Evolutionary conservation across 2,329 filamentous ascomycete genomes (phyloP), one percentile per base, ranked within the genome.

Genomic region (Arachnomyces sp.): DNA sequence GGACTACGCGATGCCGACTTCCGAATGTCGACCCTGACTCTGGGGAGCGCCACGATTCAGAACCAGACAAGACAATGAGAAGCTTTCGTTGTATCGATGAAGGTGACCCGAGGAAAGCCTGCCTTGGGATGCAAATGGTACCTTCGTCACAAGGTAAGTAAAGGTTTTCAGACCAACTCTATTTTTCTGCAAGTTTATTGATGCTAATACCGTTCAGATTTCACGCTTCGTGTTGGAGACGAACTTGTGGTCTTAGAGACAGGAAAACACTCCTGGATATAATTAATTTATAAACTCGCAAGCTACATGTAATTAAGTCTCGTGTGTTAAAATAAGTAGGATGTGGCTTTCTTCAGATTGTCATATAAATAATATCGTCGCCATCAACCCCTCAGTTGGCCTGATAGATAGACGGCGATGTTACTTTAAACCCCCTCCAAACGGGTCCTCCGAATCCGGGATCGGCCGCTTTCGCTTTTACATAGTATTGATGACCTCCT

Each of bases 11-110:
- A 34, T 79, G 76, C 54, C 68, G 67, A 34, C 52, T 81, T 12
- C 74, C 75, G 0, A 79, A 79, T 50, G 73, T 77, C 2, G 69
- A 79, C 48, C 76, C 72, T 1, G 63, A 66, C 13, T 75, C 73
- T 1, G 76, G 71, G 1, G 53, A 68, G 6, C 56, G 65, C n/a
- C 68, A 75, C 50, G 44, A 39, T 2, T 43, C 44, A 32, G 67
- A 77, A 53, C 73, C 73, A 16, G 64, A 68, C 48, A 61, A 60
- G 25, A 70, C 70, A 15, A 51, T 77, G 55, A 68, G 64, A 41
- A 60, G 55, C 9, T 73, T 72, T 53, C 58, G 73, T 9, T 52
- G 65, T 31, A 71, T 76, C 46, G 73, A 76, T 51, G 53, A 59
- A 6, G 73, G 73, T 0, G 68, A 67, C 49, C 55, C 56, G 34